phyloP scores from a whole-genome alignment of 1,284 basidiomycete species.

The Microbotryomycetes sp. region DNA sequence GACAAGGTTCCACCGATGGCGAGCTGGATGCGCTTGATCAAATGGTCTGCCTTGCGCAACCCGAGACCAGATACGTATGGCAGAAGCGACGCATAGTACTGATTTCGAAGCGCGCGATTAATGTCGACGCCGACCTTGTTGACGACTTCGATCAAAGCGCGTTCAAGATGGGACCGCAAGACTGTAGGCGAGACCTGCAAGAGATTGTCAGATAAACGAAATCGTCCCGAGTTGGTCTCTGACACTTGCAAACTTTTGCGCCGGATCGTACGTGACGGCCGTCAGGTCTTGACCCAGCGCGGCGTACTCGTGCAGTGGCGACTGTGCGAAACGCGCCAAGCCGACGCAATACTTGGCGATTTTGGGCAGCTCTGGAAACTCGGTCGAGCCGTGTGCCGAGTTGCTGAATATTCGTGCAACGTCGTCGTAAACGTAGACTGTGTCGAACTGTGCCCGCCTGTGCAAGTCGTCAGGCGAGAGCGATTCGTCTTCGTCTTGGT shows the following conservation, averaged over 20 bases:
- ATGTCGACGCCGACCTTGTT: slow-evolving; percentile 94
- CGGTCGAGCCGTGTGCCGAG: slow-evolving; percentile 73
- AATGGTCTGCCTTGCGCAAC: slow-evolving; percentile 81
- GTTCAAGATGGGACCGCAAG: slow-evolving; percentile 72
- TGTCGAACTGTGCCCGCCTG: slow-evolving; percentile 36
- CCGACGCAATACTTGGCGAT: slow-evolving; percentile 92
- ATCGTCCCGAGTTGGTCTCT: slow-evolving; percentile 1
- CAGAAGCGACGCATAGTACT: slow-evolving; percentile 79
- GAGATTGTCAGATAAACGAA: slow-evolving; percentile 25
- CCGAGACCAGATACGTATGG: slow-evolving; percentile 91
- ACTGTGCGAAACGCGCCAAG: slow-evolving; percentile 86
- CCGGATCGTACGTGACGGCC: slow-evolving; percentile 71
- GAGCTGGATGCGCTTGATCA: slow-evolving; percentile 72
- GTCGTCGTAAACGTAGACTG: slow-evolving; percentile 82
- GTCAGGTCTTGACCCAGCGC: slow-evolving; percentile 74
- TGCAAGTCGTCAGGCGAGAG: slow-evolving; percentile 1
- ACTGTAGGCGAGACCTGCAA: slow-evolving; percentile 44
- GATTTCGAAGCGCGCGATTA: slow-evolving; percentile 78
- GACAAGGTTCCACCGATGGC: slow-evolving; percentile 74
- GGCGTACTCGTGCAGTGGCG: slow-evolving; percentile 86
- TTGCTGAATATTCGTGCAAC: slow-evolving; percentile 91
- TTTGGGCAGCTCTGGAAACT: slow-evolving; percentile 69
- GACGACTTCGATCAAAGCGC: slow-evolving; percentile 77
- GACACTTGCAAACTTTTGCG: slow-evolving; percentile 63
- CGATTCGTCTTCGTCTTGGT: slow-evolving; percentile 9